Percentiles rank a stretch among this genome's conserved stretches.
These are phyloP conservation scores for Linnemannia hyalina DNA, from an alignment of 192 early-diverging fungal genomes.

Conservation along the genomic window DNA sequence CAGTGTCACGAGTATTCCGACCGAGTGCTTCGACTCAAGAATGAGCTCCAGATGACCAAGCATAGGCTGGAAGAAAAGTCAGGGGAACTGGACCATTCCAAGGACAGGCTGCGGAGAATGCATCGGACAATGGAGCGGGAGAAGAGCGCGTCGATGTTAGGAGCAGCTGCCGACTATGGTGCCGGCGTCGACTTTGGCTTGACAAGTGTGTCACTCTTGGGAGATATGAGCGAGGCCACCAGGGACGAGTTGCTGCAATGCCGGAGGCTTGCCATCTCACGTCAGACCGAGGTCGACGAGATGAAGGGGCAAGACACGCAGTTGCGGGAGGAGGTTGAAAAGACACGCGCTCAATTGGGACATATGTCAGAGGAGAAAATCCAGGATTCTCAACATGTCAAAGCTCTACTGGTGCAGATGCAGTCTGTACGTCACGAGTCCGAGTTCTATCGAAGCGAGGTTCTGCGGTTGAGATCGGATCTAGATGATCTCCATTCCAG, in stretches of 20 bases:
- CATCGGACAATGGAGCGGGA: constrained; percentile 20
- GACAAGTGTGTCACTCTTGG: background rate
- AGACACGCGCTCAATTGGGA: constrained; percentile 19
- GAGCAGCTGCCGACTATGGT: background rate
- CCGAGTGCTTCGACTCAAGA: constrained; percentile 28
- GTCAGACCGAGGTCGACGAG: constrained; percentile 38
- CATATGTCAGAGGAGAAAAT: constrained; percentile 40
- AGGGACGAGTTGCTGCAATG: constrained; percentile 39
- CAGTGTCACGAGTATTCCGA: constrained; percentile 28
- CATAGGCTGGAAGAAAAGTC: constrained; percentile 18
- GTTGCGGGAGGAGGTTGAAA: constrained; percentile 36
- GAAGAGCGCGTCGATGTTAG: background rate
- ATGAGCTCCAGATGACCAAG: constrained; percentile 33
- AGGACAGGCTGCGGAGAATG: constrained; percentile 16
- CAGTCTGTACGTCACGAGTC: constrained; percentile 29
- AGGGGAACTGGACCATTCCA: constrained; percentile 14
- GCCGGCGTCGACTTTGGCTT: background rate
- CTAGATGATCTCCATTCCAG: constrained; percentile 36
- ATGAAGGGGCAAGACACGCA: constrained; percentile 18
- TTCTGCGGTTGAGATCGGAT: constrained; percentile 18
- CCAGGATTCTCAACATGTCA: constrained; percentile 40
- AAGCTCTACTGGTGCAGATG: constrained; percentile 24
- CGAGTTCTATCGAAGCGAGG: constrained; percentile 12
- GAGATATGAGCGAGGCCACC: constrained; percentile 33
- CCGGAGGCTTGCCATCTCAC: constrained; percentile 29